These are phyloP conservation scores for Pleurotus sapidus DNA, from an alignment of 768 basidiomycete genomes.

Conservation along the genomic window DNA sequence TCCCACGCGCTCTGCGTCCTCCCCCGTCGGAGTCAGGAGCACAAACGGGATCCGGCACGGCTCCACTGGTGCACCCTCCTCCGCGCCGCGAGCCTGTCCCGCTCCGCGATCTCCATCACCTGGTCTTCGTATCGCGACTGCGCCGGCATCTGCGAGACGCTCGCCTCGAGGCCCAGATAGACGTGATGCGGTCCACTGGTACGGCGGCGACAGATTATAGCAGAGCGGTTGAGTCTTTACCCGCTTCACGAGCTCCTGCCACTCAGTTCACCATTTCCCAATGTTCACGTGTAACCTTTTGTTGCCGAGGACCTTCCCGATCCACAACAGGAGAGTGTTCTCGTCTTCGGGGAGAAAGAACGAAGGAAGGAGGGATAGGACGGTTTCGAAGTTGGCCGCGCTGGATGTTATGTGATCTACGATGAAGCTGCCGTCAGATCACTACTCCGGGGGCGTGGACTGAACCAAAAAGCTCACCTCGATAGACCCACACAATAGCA, in stretches of 20 bases:
- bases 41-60: slow-evolving; percentile 35
- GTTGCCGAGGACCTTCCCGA: slow-evolving; percentile 54
- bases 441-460: neutral
- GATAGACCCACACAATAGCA: slow-evolving; percentile 88
- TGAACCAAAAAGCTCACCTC: slow-evolving; percentile 49
- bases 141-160: neutral
- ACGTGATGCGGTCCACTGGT: neutral
- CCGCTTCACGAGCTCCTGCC: slow-evolving; percentile 68
- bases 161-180: neutral
- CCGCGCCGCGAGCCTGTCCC: slow-evolving; percentile 17
- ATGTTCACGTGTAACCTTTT: slow-evolving; percentile 73
- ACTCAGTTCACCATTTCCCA: slow-evolving; percentile 74
- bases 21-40: slow-evolving; percentile 11
- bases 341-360: slow-evolving; percentile 95
- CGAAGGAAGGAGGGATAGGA: slow-evolving; percentile 86
- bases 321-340: slow-evolving; percentile 78
- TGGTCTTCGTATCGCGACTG: slow-evolving; percentile 10
- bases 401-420: slow-evolving; percentile 81
- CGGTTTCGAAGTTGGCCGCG: slow-evolving; percentile 86
- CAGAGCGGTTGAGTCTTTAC: slow-evolving; percentile 59
- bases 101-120: slow-evolving; percentile 1
- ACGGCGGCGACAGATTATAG: slow-evolving; percentile 30
- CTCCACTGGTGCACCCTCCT: slow-evolving; percentile 26
- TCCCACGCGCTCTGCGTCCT: no score
- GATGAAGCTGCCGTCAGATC: slow-evolving; percentile 1